Base-by-base conservation (phyloP, 1,284 basidiomycete species). In the Microbotryum scabiosae region DNA sequence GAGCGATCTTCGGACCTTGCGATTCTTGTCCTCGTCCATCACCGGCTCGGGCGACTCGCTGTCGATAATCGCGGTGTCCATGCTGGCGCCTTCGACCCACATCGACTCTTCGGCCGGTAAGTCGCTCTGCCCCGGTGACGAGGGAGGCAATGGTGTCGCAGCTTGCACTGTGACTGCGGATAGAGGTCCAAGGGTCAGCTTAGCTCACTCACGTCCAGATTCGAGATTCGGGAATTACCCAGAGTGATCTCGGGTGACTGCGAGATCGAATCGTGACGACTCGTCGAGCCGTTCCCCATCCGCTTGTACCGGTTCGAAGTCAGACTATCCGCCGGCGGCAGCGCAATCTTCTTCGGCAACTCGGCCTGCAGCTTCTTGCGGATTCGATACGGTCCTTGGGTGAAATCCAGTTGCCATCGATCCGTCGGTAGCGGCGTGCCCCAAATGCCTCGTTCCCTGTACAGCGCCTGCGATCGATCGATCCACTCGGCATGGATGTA, bases 1-100 rank as follows among this genome's bases (percentile, higher is more conserved):
- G 25, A 97, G 80, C 0, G 76, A 75, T 48, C 76, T 77, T 18
- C 78, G 71, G 10, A 80, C 77, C 63, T 61, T 75, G 60, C 75
- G 78, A 68, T 73, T 90, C 85, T 77, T 94, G 85, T 73, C 90
- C 80, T 72, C 86, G 78, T 73, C 72, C 4, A 72, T 63, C 55
- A 64, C 71, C 5, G 69, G 69, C 6, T 73, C 72, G 14, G 65
- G 63, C 25, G 36, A 41, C 72, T 67, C 7, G 25, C 23, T 9
- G 25, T 10, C 18, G 26, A 7, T 16, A 25, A 20, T 23, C 20
- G 23, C 20, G 28, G 9, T 45, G 41, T 47, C 55, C 23, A 25
- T 28, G 20, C 23, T 48, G 25, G 32, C 25, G 5, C 28, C 32
- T 30, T 56, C 55, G 18, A 21, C 32, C 55, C 55, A 56, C 16